phyloP scores from a whole-genome alignment of 257 asterid species.

The Leptodermis oblonga region DNA sequence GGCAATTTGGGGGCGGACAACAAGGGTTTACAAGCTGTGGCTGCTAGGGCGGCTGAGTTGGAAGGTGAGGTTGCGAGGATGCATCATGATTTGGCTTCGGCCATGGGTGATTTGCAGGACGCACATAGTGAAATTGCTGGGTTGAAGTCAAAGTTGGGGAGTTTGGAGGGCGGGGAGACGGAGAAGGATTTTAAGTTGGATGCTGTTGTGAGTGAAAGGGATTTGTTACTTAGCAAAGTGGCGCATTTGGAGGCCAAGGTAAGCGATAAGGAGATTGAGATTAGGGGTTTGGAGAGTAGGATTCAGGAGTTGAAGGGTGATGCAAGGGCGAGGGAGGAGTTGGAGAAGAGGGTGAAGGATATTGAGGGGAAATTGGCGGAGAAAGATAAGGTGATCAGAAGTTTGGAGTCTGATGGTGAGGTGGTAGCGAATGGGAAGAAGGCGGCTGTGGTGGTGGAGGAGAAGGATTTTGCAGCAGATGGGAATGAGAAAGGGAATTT shows the following conservation, averaged over 20 bases:
- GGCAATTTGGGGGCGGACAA: slow-evolving; percentile 36
- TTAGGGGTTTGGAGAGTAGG: slow-evolving; percentile 31
- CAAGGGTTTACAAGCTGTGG: slow-evolving; percentile 39
- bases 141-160: slow-evolving; percentile 41
- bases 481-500: slow-evolving; percentile 29
- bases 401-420: slow-evolving; percentile 24
- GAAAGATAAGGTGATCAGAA: slow-evolving; percentile 43
- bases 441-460: slow-evolving; percentile 13
- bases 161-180: slow-evolving; percentile 31
- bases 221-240: slow-evolving; percentile 37
- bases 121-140: slow-evolving; percentile 31
- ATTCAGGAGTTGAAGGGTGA: slow-evolving; percentile 41
- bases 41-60: slow-evolving; percentile 57
- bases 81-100: slow-evolving; percentile 54
- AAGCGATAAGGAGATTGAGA: slow-evolving; percentile 35
- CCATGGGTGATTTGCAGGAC: slow-evolving; percentile 47
- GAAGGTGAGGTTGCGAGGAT: slow-evolving; percentile 55
- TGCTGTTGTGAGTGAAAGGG: slow-evolving; percentile 48
- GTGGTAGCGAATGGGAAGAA: slow-evolving; percentile 22
- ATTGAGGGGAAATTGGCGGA: slow-evolving; percentile 46
- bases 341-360: slow-evolving; percentile 34
- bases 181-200: slow-evolving; percentile 41
- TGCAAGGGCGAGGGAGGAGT: slow-evolving; percentile 26
- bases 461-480: slow-evolving; percentile 17
- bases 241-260: slow-evolving; percentile 27